Evolutionary conservation across 208 protist species (phyloP).

Genomic region (Trypanosoma boissoni): DNA sequence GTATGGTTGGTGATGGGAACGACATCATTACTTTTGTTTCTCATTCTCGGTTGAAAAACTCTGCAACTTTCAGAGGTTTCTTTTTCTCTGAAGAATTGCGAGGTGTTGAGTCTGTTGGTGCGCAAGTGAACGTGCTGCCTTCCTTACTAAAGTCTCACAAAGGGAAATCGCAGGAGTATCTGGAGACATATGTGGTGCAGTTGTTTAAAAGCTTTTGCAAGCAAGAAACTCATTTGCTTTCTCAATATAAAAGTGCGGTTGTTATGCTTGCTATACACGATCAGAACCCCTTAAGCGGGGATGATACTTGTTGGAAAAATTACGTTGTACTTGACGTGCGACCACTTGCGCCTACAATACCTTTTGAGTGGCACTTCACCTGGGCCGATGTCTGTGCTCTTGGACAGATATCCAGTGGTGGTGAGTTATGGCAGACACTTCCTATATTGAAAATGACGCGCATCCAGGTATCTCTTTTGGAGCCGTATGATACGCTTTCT

Average conservation of each 20-base stretch:
- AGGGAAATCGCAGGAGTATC: not conserved
- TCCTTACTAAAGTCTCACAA: conserved; percentile 12
- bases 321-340: conserved; percentile 38
- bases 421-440: not conserved
- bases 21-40: conserved; percentile 31
- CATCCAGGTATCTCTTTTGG: conserved; percentile 23
- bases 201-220: conserved; percentile 8
- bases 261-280: conserved; percentile 26
- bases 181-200: conserved; percentile 11
- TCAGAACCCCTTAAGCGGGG: not conserved
- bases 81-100: conserved; percentile 34
- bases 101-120: conserved; percentile 37
- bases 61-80: conserved; percentile 38
- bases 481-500: conserved; percentile 31
- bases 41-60: conserved; percentile 19
- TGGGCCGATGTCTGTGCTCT: conserved; percentile 45
- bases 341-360: conserved; percentile 30
- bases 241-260: conserved; percentile 18
- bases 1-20: conserved; percentile 22
- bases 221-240: not conserved
- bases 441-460: conserved; percentile 32
- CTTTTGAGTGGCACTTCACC: conserved; percentile 40
- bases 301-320: not conserved
- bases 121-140: conserved; percentile 32
- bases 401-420: conserved; percentile 21